phyloP scores from a whole-genome alignment of 768 basidiomycete species.

The Kwoniella bestiolae region DNA sequence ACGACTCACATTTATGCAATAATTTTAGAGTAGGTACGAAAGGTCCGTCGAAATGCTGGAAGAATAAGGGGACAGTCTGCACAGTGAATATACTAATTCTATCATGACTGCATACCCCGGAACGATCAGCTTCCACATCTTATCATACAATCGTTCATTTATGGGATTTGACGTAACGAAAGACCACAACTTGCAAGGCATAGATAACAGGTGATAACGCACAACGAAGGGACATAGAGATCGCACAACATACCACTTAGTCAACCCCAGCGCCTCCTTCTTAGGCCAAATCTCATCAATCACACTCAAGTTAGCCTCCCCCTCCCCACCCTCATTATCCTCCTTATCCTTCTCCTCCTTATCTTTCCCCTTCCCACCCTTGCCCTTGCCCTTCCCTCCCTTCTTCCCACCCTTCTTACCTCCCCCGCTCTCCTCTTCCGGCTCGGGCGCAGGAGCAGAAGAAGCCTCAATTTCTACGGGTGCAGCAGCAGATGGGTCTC shows the following conservation, averaged over 20 bases:
- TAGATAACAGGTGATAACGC: conserved; percentile 85
- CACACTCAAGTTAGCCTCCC: conserved; percentile 64
- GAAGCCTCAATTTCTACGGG: conserved; percentile 4
- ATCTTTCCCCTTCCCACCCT: conserved; percentile 32
- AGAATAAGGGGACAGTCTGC: conserved; percentile 82
- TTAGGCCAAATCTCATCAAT: conserved; percentile 96
- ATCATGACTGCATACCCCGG: conserved; percentile 94
- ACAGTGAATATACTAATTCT: conserved; percentile 92
- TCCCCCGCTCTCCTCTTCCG: conserved; percentile 29
- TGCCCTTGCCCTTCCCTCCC: conserved; percentile 16
- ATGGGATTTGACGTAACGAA: too few relatives aligned
- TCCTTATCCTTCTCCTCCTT: conserved; percentile 31
- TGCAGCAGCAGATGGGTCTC: conserved; percentile 61
- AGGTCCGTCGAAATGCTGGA: conserved; percentile 95
- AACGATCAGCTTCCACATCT: too few relatives aligned
- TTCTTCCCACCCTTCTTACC: conserved; percentile 19
- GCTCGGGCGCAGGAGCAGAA: conserved; percentile 29
- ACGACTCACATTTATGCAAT: conserved; percentile 81
- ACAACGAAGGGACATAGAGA: conserved; percentile 81
- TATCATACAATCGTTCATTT: too few relatives aligned
- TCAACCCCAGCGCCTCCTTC: conserved; percentile 90
- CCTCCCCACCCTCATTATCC: conserved; percentile 32
- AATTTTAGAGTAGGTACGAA: conserved; percentile 85
- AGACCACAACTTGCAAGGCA: too few relatives aligned
- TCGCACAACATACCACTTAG: conserved; percentile 84